phyloP scores from a whole-genome alignment of 768 basidiomycete genomes.

The Agrocybe pediades region DNA sequence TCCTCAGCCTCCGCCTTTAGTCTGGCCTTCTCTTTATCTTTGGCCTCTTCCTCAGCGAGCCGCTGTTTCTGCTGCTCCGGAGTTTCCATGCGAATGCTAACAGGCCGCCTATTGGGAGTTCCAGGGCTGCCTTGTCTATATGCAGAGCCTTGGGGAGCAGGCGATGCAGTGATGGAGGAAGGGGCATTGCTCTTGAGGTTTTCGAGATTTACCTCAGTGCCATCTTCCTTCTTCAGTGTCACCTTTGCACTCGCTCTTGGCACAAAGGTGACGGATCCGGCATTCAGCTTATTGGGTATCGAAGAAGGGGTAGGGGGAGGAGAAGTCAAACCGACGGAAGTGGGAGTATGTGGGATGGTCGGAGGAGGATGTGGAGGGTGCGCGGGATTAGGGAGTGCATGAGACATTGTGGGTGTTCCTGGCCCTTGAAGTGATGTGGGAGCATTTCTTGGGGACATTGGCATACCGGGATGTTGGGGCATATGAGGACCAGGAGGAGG shows the following conservation, averaged over 20 bases:
- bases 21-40: slow-evolving; percentile 44
- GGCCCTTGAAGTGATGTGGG: slow-evolving; percentile 56
- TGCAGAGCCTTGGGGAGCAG: slow-evolving; percentile 32
- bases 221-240: slow-evolving; percentile 65
- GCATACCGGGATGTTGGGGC: slow-evolving; percentile 50
- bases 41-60: slow-evolving; percentile 49
- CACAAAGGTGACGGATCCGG: slow-evolving; percentile 67
- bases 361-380: slow-evolving; percentile 54
- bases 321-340: slow-evolving; percentile 55
- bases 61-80: slow-evolving; percentile 45
- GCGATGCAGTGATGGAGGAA: slow-evolving; percentile 37
- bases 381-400: slow-evolving; percentile 47
- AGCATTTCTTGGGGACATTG: slow-evolving; percentile 71
- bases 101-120: slow-evolving; percentile 36
- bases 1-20: slow-evolving; percentile 45
- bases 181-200: slow-evolving; percentile 45
- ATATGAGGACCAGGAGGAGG: slow-evolving; percentile 49
- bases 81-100: slow-evolving; percentile 65
- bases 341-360: slow-evolving; percentile 43
- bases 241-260: slow-evolving; percentile 47
- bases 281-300: slow-evolving; percentile 54
- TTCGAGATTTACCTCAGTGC: slow-evolving; percentile 64
- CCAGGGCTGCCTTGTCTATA: slow-evolving; percentile 41
- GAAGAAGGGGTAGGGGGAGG: slow-evolving; percentile 71
- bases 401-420: slow-evolving; percentile 68